Evolutionary conservation across 2,329 filamentous ascomycete species (phyloP).

Genomic region (Thelonectria olida): DNA sequence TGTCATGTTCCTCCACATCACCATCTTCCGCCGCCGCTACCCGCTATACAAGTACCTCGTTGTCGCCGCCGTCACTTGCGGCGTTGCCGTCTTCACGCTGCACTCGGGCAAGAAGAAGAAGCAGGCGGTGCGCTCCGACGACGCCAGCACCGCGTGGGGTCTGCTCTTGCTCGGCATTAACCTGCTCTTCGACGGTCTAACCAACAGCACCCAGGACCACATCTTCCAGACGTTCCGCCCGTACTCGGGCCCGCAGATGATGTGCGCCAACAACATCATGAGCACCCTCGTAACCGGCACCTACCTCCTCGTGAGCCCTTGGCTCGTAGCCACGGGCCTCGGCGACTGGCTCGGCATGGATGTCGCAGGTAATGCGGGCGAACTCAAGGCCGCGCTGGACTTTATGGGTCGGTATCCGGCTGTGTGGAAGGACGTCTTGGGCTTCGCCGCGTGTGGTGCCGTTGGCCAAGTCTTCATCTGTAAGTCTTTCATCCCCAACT

Average conservation of each 20-base stretch:
- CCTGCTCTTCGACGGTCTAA: constrained; percentile 92
- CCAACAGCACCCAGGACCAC: constrained; percentile 96
- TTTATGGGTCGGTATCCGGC: constrained; percentile 84
- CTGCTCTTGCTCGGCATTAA: constrained; percentile 87
- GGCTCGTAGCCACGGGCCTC: constrained; percentile 73
- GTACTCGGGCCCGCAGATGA: constrained; percentile 96
- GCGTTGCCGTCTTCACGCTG: constrained; percentile 94
- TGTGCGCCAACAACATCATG: constrained; percentile 96
- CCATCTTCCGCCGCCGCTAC: constrained; percentile 87
- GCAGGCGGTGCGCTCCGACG: constrained; percentile 53
- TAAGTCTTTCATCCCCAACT: constrained; percentile 50
- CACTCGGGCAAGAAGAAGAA: constrained; percentile 73
- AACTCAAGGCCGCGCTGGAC: constrained; percentile 79
- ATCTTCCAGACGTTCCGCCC: constrained; percentile 84
- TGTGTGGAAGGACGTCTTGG: constrained; percentile 87
- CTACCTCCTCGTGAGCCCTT: constrained; percentile 83
- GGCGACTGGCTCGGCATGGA: constrained; percentile 75
- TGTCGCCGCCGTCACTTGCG: constrained; percentile 87
- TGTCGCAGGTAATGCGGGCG: constrained; percentile 72
- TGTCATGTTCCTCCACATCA: constrained; percentile 96
- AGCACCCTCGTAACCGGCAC: constrained; percentile 78
- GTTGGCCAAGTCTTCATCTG: constrained; percentile 97
- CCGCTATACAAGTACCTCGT: constrained; percentile 97
- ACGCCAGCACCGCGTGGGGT: constrained; percentile 77
- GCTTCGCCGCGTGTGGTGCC: constrained; percentile 89